Evolutionary conservation across 2,329 filamentous ascomycete species (phyloP).

Genomic region (Talaromyces sp.): DNA sequence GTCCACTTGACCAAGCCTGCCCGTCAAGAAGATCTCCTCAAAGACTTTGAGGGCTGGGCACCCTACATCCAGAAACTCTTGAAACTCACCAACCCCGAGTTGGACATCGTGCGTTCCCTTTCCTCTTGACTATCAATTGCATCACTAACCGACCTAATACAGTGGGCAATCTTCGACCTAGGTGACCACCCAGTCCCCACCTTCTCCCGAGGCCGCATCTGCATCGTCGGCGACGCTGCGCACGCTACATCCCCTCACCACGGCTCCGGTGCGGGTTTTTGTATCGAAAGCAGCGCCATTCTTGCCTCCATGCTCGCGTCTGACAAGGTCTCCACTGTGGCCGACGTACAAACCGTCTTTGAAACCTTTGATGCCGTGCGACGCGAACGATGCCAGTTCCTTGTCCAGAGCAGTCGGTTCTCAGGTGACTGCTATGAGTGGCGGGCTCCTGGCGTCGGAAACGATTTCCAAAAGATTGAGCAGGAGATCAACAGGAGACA

Average conservation of each 20-base stretch:
- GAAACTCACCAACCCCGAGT: constrained; percentile 8
- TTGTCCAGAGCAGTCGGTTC: constrained; percentile 51
- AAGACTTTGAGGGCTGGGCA: constrained; percentile 1
- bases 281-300: constrained; percentile 23
- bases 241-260: constrained; percentile 40
- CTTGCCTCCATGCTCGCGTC: constrained; percentile 34
- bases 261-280: constrained; percentile 25
- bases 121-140: not conserved
- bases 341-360: constrained; percentile 39
- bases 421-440: constrained; percentile 35
- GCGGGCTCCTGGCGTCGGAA: constrained; percentile 25
- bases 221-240: constrained; percentile 38
- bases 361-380: constrained; percentile 52
- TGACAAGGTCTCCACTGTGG: not conserved
- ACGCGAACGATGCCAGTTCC: constrained; percentile 48
- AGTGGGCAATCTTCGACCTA: constrained; percentile 7
- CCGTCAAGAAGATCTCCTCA: constrained; percentile 1
- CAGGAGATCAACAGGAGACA: constrained; percentile 23
- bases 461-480: constrained; percentile 28
- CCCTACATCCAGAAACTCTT: constrained; percentile 10
- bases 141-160: too few species aligned
- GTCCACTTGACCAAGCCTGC: constrained; percentile 4
- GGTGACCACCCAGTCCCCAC: not conserved
- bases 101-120: constrained; percentile 1
- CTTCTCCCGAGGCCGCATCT: constrained; percentile 22